Evolutionary conservation across 2,329 filamentous ascomycete species (phyloP), one percentile per base, ranked within the genome.

Genomic region (Fusarium sp.): DNA sequence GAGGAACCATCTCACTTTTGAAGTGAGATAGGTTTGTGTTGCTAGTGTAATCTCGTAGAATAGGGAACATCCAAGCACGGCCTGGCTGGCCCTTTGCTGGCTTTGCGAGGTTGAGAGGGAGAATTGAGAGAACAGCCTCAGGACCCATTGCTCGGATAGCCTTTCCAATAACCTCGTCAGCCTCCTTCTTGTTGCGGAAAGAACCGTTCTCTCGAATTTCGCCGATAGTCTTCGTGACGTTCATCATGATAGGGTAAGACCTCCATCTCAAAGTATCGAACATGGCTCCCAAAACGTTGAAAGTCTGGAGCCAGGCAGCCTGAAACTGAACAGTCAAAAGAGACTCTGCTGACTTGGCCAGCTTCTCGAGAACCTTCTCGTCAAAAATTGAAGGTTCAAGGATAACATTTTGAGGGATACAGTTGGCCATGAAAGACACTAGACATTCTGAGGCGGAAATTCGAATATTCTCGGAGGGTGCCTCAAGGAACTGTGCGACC

Each of bases 381-480:
- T 98, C 96, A 81, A 94, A 97, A 52, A 98, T 89, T 5, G 95
- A 97, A 31, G 95, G 95, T 74, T 98, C 94, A 12, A 97, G 83
- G 41, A 99, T 91, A 51, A 95, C 93, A 75, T 90, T 91, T 57
- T 92, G 88, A 3, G 96, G 96, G 36, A 99, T 88, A 79, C 96
- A 97, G 81, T 96, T 98, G 74, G 91, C 93, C 79, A 98, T 88
- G 81, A 99, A 96, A 2, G 96, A 98, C 63, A 98, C 93, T 69
- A 99, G 85, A 81, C 96, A 98, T 82, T 99, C 96, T 0, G 96
- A 97, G 8, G 96, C 94, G 7, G 96, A 98, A 38, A 98, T 90
- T 68, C 96, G 91, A 78, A 99, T 98, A 81, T 98, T 98, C 82
- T 96, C 92, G 3, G 95, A 96, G 1, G 94, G 90, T 2, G 95